These are phyloP conservation scores for Exsudoporus frostii DNA, from an alignment of 768 basidiomycete genomes.

Conservation along the genomic window DNA sequence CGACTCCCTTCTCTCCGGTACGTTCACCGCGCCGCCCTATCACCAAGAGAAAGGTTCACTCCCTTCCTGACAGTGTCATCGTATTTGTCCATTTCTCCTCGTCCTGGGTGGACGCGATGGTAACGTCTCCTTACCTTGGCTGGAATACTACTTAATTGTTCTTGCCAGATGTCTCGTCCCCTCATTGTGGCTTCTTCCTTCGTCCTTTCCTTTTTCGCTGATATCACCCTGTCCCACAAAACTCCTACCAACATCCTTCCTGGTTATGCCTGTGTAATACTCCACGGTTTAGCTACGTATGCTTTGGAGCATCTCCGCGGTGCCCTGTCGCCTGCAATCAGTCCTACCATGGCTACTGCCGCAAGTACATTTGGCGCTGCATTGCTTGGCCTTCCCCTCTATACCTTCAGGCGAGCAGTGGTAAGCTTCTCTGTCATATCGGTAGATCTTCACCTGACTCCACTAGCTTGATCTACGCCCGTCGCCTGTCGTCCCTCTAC, in stretches of 20 bases:
- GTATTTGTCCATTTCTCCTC: constrained; percentile 68
- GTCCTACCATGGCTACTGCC: constrained; percentile 52
- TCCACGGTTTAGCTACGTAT: constrained; percentile 58
- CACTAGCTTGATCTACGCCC: constrained; percentile 48
- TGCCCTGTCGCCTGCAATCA: constrained; percentile 55
- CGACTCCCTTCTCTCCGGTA: constrained; percentile 67
- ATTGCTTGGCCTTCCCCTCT: constrained; percentile 60
- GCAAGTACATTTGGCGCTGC: constrained; percentile 61
- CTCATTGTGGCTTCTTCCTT: constrained; percentile 48
- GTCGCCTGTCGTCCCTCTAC: constrained; percentile 52
- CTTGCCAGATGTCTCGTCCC: constrained; percentile 47
- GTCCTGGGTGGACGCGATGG: constrained; percentile 58
- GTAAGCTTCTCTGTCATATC: constrained; percentile 38
- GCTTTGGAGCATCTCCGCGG: constrained; percentile 62
- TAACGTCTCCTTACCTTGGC: constrained; percentile 48
- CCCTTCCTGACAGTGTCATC: constrained; percentile 49
- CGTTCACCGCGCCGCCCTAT: constrained; percentile 15
- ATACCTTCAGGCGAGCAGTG: constrained; percentile 54
- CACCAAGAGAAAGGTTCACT: neutral
- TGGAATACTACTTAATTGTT: neutral
- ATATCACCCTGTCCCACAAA: constrained; percentile 43
- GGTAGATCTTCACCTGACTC: constrained; percentile 7
- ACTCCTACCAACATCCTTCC: constrained; percentile 44
- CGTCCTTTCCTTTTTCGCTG: constrained; percentile 53
- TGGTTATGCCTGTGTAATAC: constrained; percentile 62